Conservation (phyloP, 192 early-diverging fungal species). For the Coemansia furcata region DNA sequence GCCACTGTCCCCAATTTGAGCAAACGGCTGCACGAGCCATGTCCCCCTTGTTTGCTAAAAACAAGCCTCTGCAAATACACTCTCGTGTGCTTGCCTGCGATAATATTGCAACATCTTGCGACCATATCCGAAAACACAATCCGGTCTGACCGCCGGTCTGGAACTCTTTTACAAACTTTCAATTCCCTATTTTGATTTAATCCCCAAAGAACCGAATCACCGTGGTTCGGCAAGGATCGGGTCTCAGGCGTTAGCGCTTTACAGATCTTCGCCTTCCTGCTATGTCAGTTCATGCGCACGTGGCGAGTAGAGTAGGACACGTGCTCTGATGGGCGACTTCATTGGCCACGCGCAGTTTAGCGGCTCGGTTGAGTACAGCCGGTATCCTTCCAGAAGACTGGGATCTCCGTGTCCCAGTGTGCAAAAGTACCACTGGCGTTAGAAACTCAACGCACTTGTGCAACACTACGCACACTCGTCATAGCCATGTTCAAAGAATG, state of each 20-base stretch:
- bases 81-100: not conserved
- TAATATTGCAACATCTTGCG: not conserved
- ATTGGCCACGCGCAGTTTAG: not conserved
- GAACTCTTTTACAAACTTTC: not conserved
- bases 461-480: not conserved
- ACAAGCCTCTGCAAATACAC: not conserved
- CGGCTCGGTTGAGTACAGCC: not conserved
- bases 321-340: not conserved
- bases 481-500: too few species aligned
- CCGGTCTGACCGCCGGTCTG: too few species aligned
- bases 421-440: not conserved
- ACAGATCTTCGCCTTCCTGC: not conserved
- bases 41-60: not conserved
- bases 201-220: not conserved
- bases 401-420: not conserved
- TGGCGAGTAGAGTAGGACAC: not conserved
- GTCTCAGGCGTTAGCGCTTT: not conserved
- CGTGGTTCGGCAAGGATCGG: not conserved
- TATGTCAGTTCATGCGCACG: not conserved
- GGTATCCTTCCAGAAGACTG: not conserved
- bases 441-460: not conserved
- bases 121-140: not conserved
- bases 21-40: not conserved
- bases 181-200: not conserved
- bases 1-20: constrained; percentile 2